A percentile compares a stretch with the other conserved stretches of the same genome.
Evolutionary conservation across 257 asterid genomes (phyloP).

Genomic region (Jacaranda copaia): DNA sequence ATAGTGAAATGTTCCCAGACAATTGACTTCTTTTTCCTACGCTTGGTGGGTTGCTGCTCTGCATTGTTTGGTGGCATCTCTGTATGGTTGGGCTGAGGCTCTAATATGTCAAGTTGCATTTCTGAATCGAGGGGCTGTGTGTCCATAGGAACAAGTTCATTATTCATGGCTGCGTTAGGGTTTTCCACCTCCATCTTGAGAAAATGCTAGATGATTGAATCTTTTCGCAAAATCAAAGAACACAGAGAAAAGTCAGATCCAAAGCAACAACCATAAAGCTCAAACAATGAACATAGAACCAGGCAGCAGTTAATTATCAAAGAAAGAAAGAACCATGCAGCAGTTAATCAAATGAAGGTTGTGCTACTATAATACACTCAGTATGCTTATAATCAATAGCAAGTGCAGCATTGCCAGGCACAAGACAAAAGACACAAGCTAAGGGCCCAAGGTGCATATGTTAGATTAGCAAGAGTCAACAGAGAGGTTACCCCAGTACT

Average conservation of each 20-base stretch:
- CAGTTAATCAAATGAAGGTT: neutral
- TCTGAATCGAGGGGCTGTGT: slow-evolving; percentile 53
- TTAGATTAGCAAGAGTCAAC: neutral
- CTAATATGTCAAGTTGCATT: slow-evolving; percentile 57
- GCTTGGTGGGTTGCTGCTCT: slow-evolving; percentile 52
- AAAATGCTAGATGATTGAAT: slow-evolving; percentile 9
- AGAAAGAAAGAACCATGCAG: neutral
- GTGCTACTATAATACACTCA: too few species aligned
- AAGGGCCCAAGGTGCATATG: neutral
- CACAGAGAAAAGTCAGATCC: neutral
- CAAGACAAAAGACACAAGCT: too few species aligned
- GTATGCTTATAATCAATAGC: neutral
- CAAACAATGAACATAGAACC: neutral
- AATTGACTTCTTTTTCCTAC: slow-evolving; percentile 90
- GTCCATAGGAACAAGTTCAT: slow-evolving; percentile 64
- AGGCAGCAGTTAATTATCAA: neutral
- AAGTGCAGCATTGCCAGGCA: neutral
- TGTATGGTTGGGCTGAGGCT: slow-evolving; percentile 39
- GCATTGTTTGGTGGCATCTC: slow-evolving; percentile 48
- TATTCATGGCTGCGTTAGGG: slow-evolving; percentile 42
- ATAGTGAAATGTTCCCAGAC: slow-evolving; percentile 99
- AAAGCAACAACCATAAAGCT: slow-evolving; percentile 5
- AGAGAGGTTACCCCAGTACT: neutral
- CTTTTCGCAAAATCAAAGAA: slow-evolving; percentile 33
- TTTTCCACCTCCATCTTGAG: slow-evolving; percentile 54